Evolutionary conservation across 2,329 filamentous ascomycete genomes (phyloP).

Genomic region (Hymenotorrendiella dingleyae): DNA sequence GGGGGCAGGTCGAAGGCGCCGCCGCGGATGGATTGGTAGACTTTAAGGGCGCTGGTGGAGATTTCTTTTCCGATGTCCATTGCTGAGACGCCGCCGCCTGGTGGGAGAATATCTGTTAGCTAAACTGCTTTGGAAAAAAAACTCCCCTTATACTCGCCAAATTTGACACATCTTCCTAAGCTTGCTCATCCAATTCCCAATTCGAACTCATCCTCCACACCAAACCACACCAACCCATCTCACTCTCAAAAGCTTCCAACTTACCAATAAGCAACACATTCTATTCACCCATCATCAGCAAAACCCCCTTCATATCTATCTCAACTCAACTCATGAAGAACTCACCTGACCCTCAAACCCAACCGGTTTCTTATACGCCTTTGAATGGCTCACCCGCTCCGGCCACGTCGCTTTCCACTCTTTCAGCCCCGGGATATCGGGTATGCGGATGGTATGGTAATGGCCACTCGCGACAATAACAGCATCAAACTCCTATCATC

Average conservation of each 20-base stretch:
- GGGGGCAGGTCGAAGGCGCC: conserved; percentile 21
- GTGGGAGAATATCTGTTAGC: too few species aligned
- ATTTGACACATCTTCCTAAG: too few species aligned
- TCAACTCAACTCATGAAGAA: too few species aligned
- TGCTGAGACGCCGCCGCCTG: conserved; percentile 50
- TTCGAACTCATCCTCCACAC: too few species aligned
- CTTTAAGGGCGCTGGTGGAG: conserved; percentile 18
- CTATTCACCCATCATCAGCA: too few species aligned
- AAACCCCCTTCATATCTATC: too few species aligned
- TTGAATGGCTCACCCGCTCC: conserved; percentile 57
- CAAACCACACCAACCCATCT: too few species aligned
- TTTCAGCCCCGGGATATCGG: conserved; percentile 51
- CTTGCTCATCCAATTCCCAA: too few species aligned
- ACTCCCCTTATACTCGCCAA: too few species aligned
- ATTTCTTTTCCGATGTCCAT: conserved; percentile 30
- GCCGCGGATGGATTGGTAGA: conserved; percentile 24
- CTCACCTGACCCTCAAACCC: conserved; percentile 44
- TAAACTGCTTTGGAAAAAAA: too few species aligned
- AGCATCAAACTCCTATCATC: conserved; percentile 48
- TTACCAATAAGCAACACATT: conserved; percentile 52
- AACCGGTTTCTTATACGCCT: conserved; percentile 61
- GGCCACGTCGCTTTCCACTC: conserved; percentile 51
- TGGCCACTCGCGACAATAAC: conserved; percentile 63
- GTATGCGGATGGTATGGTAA: conserved; percentile 58
- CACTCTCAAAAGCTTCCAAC: too few species aligned